phyloP scores from a whole-genome alignment of 1,284 basidiomycete genomes.

The Naganishia albida region DNA sequence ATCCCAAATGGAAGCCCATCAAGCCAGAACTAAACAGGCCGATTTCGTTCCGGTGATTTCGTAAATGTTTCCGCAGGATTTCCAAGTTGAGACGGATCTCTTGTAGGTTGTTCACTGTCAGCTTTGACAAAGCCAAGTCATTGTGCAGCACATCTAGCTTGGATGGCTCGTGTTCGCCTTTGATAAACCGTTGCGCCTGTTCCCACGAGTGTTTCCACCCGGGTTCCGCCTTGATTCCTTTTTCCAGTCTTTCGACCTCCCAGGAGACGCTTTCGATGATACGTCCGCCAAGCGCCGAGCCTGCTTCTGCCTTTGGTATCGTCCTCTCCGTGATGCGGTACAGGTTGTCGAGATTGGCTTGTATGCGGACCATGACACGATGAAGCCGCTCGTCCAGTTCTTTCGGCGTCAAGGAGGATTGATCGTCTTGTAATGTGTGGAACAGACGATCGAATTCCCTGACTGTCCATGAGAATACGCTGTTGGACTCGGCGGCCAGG shows the following conservation, averaged over 20 bases:
- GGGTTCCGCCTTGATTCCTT: conserved; percentile 26
- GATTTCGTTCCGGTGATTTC: conserved; percentile 31
- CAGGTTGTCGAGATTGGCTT: conserved; percentile 32
- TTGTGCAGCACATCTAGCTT: conserved; percentile 30
- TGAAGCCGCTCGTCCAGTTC: conserved; percentile 31
- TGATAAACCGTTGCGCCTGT: conserved; percentile 17
- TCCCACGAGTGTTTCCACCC: conserved; percentile 31
- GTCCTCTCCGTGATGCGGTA: conserved; percentile 32
- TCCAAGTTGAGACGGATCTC: conserved; percentile 27
- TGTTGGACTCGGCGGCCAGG: conserved; percentile 30
- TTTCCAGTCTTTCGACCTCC: conserved; percentile 28
- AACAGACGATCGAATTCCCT: conserved; percentile 33
- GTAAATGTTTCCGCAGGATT: conserved; percentile 22
- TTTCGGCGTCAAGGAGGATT: conserved; percentile 6
- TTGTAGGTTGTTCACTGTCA: conserved; percentile 30
- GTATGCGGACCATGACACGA: conserved; percentile 31
- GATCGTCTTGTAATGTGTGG: conserved; percentile 17
- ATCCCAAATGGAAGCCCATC: conserved; percentile 33
- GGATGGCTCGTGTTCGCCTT: conserved; percentile 27
- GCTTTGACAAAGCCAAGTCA: conserved; percentile 25
- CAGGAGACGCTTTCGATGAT: conserved; percentile 25
- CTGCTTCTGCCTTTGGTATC: conserved; percentile 31
- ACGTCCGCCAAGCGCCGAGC: conserved; percentile 23
- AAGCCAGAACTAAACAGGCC: conserved; percentile 26
- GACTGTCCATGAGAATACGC: conserved; percentile 31